Base-by-base conservation (phyloP, 2,329 filamentous ascomycete species). In the Lachnellula arida region DNA sequence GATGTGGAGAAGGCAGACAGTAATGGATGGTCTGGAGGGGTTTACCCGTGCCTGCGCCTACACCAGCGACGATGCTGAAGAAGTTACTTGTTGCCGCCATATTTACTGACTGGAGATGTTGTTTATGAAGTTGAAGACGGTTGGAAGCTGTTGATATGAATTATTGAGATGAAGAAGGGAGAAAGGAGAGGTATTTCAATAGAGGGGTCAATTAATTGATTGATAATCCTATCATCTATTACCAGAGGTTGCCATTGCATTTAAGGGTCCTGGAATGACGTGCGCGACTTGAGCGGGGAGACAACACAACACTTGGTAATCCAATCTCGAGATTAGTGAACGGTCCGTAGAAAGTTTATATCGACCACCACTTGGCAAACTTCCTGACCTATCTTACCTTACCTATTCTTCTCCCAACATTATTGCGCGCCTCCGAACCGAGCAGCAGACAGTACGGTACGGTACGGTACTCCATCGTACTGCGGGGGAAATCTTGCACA, bases 41-140 rank as follows among this genome's bases (percentile, higher is more conserved):
- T 65, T 46, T 66, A 75, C 76, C 76, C 46, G 82, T 91, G 57
- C 88, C 87, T 5, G 85, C 75, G n/a, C 88, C 88, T 43, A 85
- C 87, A 54, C 88, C 88, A 11, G 86, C 86, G 56, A 91, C 73
- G 58, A 91, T 75, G 50, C 86, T 83, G 70, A 85, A 88, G 65
- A 87, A 78, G 62, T 78, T 78, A 48, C 40, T 66, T 55, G 67
- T 46, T 54, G 68, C 65, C 48, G 64, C 59, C 58, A 63, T 64
- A 11, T 25, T 61, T 51, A 37, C 35, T 47, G 28, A 32, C 43
- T 54, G 28, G 5, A 60, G 25, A 43, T 58, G 55, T 35, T 58
- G 57, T 6, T 22, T 55, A 23, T 51, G 52, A 15, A 35, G 22
- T 42, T 12, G 50, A 37, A 61, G 47, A 56, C 57, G 58, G 42